Evolutionary conservation across 1,284 basidiomycete species (phyloP), one percentile per base, ranked within the genome.

Genomic region (Trametes pubescens): DNA sequence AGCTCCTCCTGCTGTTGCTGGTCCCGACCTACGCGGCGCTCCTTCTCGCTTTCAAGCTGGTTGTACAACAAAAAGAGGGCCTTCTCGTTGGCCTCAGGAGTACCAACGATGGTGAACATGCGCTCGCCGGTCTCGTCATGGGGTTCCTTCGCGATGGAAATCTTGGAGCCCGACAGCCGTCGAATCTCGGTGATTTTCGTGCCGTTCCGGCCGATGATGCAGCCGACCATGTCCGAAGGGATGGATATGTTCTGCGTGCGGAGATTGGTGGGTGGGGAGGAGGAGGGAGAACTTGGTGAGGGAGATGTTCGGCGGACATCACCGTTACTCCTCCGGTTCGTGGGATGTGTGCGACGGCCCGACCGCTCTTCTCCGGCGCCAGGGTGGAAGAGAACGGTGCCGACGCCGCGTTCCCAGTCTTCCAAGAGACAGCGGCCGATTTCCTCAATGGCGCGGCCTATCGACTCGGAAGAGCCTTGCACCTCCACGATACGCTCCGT

Each of bases 231-330:
- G 82, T 98, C 96, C 69, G 92, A 93, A 56, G 97, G 97, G 73
- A 99, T 99, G 70, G 96, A 97, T 73, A 99, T 99, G 81, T 98
- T 98, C 81, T 99, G 97, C 14, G 97, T 99, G 70, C 96, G 93
- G 67, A 98, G 84, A 79, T 96, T 96, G 60, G 85, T 86, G 26
- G 76, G 86, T 78, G 78, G 85, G 77, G 75, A 79, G 73, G 73
- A 87, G 73, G 73, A 87, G 70, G 86, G 87, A 8, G 90, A 89
- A 44, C 80, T 80, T 16, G 86, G 82, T 37, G 90, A 84, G 49
- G 91, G 84, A 57, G 84, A 82, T 65, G 88, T 86, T 24, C 86
- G 89, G 73, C 89, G 88, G 60, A 82, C 74, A 60, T 82, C 83
- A 66, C 77, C 82, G 74, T 78, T 80, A 58, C 84, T 82, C 72